Evolutionary conservation across 1,284 basidiomycete genomes (phyloP), one percentile per base, ranked within the genome.

Genomic region (Meripilus lineatus): DNA sequence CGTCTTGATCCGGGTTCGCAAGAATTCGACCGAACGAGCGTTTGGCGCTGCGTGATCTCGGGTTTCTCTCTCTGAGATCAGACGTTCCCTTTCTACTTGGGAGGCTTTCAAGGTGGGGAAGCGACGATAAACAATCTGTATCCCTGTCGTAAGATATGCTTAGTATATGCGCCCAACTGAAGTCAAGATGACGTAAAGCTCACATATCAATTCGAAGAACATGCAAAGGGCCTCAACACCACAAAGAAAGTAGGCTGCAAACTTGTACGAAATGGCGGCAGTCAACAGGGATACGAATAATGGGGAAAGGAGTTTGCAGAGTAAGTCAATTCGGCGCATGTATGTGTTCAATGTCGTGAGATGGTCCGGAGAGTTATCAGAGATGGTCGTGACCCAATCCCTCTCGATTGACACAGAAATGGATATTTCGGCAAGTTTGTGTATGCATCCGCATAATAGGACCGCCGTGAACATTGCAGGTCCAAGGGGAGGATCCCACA

Each of bases 271-370:
- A 2, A 54, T 45, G 35, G 52, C 61, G 3, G 65, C 61, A 0
- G 75, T 74, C 24, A 79, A 61, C n/a, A 72, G 58, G 0, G 75
- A 77, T 11, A 77, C 75, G 44, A 79, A 77, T 3, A 81, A 59
- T 0, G 77, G 77, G 1, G 76, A 70, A 4, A 73, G 49, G 4
- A 81, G 69, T 52, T 81, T 77, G 52, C 70, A 75, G 11, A 76
- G 56, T 2, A 81, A 62, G 51, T 80, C 74, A 39, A 78, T 75
- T 7, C 74, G 69, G 4, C 77, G 66, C 42, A 77, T 62, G 46
- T 60, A 64, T 2, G 65, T 66, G 49, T 71, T 71, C 14, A 71
- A 48, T 17, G 49, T 59, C 2, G 63, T 62, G 20, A 69, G 58
- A 14, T 50, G 53, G 1, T 45, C 46, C 45, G 67, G 56, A 41